Conservation (phyloP, 2,329 filamentous ascomycete genomes). For the Nigrospora oryzae region DNA sequence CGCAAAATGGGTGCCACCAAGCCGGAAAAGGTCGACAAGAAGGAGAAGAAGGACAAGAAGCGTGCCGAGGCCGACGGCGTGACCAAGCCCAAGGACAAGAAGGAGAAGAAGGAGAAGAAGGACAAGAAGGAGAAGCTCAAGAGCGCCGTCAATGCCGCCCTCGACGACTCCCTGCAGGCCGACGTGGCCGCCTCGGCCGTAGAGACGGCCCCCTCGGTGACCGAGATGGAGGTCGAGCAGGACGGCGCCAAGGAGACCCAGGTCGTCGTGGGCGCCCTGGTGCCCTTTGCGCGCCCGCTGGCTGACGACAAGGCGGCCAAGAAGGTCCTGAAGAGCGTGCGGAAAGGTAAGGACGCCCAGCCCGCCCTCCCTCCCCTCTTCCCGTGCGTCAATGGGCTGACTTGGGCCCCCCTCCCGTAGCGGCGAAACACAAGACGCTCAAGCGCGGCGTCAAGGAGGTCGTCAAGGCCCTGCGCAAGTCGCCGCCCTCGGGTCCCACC, state of each 20-base stretch:
- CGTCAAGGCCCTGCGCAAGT: slow-evolving; percentile 96
- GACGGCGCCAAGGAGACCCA: slow-evolving; percentile 34
- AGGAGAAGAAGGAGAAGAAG: slow-evolving; percentile 56
- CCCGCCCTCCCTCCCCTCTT: slow-evolving; percentile 5
- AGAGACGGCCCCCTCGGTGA: slow-evolving; percentile 27
- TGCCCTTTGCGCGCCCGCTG: slow-evolving; percentile 76
- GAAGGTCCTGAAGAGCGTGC: slow-evolving; percentile 49
- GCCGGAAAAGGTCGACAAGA: slow-evolving; percentile 37
- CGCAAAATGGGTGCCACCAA: slow-evolving; percentile 21
- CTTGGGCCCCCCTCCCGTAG: slow-evolving; percentile 34
- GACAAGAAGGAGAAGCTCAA: slow-evolving; percentile 67
- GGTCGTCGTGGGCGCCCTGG: slow-evolving; percentile 51
- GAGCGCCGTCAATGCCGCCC: slow-evolving; percentile 45
- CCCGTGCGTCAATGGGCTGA: slow-evolving; percentile 8
- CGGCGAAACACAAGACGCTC: slow-evolving; percentile 89
- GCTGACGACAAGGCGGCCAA: slow-evolving; percentile 69
- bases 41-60: slow-evolving; percentile 50
- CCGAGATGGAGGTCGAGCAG: slow-evolving; percentile 36
- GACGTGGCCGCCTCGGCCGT: slow-evolving; percentile 36
- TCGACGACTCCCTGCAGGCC: slow-evolving; percentile 58
- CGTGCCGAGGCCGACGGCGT: slow-evolving; percentile 45
- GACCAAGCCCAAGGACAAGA: slow-evolving; percentile 49
- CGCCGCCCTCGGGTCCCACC: slow-evolving; percentile 58
- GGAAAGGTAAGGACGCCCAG: slow-evolving; percentile 37
- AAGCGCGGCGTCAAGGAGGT: slow-evolving; percentile 99